These are phyloP conservation scores for Eucalyptus cloeziana DNA, from an alignment of 345 rosid genomes.

Conservation along the genomic window DNA sequence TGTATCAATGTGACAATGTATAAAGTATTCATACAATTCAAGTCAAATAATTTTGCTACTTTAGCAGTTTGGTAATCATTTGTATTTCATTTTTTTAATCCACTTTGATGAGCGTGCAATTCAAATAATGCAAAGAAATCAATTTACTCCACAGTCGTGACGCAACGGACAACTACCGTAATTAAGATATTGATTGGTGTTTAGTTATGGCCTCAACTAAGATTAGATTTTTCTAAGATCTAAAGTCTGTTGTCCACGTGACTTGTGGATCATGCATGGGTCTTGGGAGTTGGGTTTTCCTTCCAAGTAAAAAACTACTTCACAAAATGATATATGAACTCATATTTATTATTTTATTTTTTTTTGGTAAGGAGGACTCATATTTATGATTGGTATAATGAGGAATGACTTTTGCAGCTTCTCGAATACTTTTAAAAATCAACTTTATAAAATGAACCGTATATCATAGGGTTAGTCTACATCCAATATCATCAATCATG, in stretches of 20 bases:
- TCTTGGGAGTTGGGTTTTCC: neutral
- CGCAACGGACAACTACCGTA: fast-evolving
- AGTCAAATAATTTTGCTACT: too few relatives aligned
- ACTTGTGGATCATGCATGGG: neutral
- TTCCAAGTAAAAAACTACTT: too few relatives aligned
- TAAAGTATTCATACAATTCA: neutral
- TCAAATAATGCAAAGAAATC: neutral
- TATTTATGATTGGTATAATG: too few relatives aligned
- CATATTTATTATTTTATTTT: too few relatives aligned
- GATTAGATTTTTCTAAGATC: neutral
- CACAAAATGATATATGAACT: too few relatives aligned
- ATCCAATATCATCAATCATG: neutral
- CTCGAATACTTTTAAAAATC: neutral
- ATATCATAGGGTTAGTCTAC: neutral
- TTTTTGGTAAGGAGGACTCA: too few relatives aligned
- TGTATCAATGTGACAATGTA: too few relatives aligned
- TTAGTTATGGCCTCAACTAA: neutral
- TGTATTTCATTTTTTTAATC: neutral
- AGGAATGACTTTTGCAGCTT: neutral
- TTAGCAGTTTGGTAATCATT: too few relatives aligned
- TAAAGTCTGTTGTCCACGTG: too few relatives aligned
- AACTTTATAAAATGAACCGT: neutral
- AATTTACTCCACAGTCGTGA: neutral
- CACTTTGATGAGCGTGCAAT: neutral
- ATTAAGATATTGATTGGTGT: neutral